Percentiles rank a stretch among this genome's conserved stretches.
Conservation (phyloP, 2,329 filamentous ascomycete genomes). For the Zopfia rhizophila region DNA sequence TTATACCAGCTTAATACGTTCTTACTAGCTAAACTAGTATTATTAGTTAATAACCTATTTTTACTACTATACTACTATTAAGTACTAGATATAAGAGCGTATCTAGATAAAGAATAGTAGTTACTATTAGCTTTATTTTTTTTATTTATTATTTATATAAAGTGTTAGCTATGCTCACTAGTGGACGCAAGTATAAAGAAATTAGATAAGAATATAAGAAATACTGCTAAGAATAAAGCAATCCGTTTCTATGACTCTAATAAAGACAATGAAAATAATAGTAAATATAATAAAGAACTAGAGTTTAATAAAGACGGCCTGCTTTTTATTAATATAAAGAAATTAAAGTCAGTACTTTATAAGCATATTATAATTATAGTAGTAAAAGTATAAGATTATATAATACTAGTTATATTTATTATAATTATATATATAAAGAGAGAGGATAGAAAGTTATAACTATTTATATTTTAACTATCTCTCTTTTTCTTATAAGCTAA, state of each 20-base stretch:
- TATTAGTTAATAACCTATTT: background rate
- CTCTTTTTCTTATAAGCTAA: constrained; percentile 7
- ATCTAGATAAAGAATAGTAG: constrained; percentile 7
- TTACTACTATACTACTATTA: constrained; percentile 1
- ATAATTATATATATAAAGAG: constrained; percentile 11
- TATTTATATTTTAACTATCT: background rate
- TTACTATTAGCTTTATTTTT: constrained; percentile 5
- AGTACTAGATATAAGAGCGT: constrained; percentile 2
- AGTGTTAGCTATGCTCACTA: background rate
- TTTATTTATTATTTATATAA: background rate
- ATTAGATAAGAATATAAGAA: constrained; percentile 4
- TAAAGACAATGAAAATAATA: background rate
- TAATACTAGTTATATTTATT: constrained; percentile 1
- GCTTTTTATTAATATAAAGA: background rate
- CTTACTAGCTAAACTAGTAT: background rate
- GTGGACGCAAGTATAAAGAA: constrained; percentile 4
- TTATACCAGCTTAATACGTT: constrained; percentile 1
- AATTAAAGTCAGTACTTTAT: constrained; percentile 4
- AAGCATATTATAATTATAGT: constrained; percentile 3
- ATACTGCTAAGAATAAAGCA: background rate
- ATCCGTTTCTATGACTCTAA: constrained; percentile 6
- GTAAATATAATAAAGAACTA: background rate
- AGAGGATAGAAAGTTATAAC: constrained; percentile 7
- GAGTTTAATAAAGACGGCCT: background rate
- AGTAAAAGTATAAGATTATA: constrained; percentile 3